phyloP scores from a whole-genome alignment of 2,329 filamentous ascomycete genomes.

The Aschersonia sp. region DNA sequence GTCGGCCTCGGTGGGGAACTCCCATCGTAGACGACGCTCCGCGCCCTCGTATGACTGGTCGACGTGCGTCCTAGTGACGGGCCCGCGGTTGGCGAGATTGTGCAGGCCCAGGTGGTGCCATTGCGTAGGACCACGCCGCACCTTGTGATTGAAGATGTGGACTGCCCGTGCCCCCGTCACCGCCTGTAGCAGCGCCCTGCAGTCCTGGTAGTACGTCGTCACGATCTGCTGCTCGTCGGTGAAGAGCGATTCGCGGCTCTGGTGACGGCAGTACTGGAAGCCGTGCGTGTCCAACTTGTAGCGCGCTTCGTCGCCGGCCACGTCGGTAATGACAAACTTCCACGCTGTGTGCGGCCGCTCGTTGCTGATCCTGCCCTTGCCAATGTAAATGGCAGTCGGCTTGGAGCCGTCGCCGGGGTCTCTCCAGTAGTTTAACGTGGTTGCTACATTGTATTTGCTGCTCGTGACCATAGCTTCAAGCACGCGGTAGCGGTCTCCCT shows the following conservation, averaged over 20 bases:
- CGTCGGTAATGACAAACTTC: slow-evolving; percentile 25
- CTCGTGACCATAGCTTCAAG: neutral
- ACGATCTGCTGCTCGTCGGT: slow-evolving; percentile 44
- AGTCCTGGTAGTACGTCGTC: slow-evolving; percentile 55
- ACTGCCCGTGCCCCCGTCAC: slow-evolving; percentile 42
- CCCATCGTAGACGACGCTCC: slow-evolving; percentile 15
- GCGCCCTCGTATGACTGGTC: slow-evolving; percentile 36
- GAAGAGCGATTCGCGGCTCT: slow-evolving; percentile 18
- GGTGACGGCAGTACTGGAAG: slow-evolving; percentile 21
- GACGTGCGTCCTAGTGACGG: slow-evolving; percentile 26
- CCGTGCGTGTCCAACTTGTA: slow-evolving; percentile 26
- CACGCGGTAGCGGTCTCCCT: neutral
- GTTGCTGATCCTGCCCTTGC: slow-evolving; percentile 12
- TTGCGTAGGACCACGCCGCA: slow-evolving; percentile 34
- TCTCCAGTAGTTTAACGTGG: slow-evolving; percentile 24
- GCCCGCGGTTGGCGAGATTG: slow-evolving; percentile 40
- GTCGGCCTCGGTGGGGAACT: slow-evolving; percentile 27
- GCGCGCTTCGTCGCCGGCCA: slow-evolving; percentile 22
- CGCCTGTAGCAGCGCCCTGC: slow-evolving; percentile 47
- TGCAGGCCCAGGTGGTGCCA: slow-evolving; percentile 56
- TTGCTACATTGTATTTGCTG: slow-evolving; percentile 14
- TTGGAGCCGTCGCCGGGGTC: slow-evolving; percentile 25
- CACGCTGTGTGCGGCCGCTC: slow-evolving; percentile 21
- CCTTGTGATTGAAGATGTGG: slow-evolving; percentile 60
- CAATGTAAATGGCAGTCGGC: slow-evolving; percentile 20